Evolutionary conservation across 345 rosid species (phyloP), one percentile per base, ranked within the genome.

Genomic region (Excoecaria agallocha): DNA sequence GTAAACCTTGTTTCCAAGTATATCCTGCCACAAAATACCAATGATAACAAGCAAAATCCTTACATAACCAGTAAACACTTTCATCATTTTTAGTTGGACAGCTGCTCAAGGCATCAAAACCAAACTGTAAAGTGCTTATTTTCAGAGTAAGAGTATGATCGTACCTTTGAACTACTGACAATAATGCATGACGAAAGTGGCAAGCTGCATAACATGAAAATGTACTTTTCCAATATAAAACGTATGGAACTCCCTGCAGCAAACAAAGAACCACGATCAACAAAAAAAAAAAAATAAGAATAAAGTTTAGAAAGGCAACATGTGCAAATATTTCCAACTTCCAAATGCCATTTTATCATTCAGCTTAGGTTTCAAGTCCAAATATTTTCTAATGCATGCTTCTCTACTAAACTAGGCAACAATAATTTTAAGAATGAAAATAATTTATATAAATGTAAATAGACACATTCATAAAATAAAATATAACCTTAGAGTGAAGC

Each of bases 131-230:
- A 56, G 60, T 41, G 38, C 65, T 64, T 30, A 12, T 25, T 66
- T 9, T 63, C 24, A 39, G 54, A 35, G 38, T 20, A 50, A 68
- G 13, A 6, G 60, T 13, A 38, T 8, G 20, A 50, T 43, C 66
- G 45, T 88, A 93, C 99, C 98, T 91, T 77, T 89, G 94, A 71
- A 93, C 74, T 69, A 93, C 88, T 19, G 98, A 91, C 25, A 91
- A 85, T 66, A 95, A 80, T 73, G 97, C 94, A 74, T 88, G 94
- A 57, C 89, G 91, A 80, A 95, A 95, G 86, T 95, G 99, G 74
- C 88, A 83, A 74, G 94, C 92, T 55, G 84, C 89, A 81, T 87
- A 89, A 66, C 55, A 78, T 5, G 99, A 86, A 76, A 89, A 78
- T 46, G 84, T 49, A 69, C 70, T 74, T 83, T 84, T 84, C 99